phyloP scores from a whole-genome alignment of 108 stramenopile genomes.

The Licmophora abbreviata region DNA sequence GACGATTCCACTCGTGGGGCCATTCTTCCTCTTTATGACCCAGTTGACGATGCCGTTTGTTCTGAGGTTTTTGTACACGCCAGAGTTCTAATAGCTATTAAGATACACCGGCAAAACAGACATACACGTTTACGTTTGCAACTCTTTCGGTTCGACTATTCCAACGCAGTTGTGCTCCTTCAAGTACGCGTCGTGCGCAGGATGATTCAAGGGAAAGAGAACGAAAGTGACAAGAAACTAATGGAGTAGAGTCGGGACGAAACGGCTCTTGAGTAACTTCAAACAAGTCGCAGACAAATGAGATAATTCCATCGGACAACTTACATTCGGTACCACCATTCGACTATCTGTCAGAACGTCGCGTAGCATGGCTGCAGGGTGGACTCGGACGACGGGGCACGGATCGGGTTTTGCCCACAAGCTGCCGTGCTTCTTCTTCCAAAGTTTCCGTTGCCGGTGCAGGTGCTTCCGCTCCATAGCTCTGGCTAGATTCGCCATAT shows the following conservation, averaged over 20 bases:
- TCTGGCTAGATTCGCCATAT: slow-evolving; percentile 63
- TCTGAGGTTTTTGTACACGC: slow-evolving; percentile 82
- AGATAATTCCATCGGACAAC: no score
- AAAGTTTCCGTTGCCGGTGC: slow-evolving; percentile 65
- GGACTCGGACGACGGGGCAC: slow-evolving; percentile 63
- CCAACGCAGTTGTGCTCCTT: slow-evolving; percentile 76
- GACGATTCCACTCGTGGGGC: slow-evolving; percentile 86
- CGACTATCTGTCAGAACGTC: slow-evolving; percentile 49
- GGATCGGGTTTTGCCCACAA: slow-evolving; percentile 68
- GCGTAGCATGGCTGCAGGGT: slow-evolving; percentile 64
- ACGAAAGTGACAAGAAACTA: slow-evolving; percentile 70
- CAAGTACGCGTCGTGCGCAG: slow-evolving; percentile 71
- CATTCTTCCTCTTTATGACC: slow-evolving; percentile 89
- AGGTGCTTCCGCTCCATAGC: slow-evolving; percentile 76
- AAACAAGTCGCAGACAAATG: neutral
- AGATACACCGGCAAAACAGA: neutral
- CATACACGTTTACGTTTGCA: neutral
- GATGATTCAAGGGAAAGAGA: slow-evolving; percentile 76
- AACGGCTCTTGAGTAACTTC: neutral
- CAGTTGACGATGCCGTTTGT: slow-evolving; percentile 88
- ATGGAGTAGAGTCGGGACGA: neutral
- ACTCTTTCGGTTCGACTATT: slow-evolving; percentile 44
- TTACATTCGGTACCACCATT: slow-evolving; percentile 73
- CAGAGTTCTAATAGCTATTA: slow-evolving; percentile 58
- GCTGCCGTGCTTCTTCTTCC: slow-evolving; percentile 75